Evolutionary conservation across 2,329 filamentous ascomycete species (phyloP).

Genomic region (Penicillium sp.): DNA sequence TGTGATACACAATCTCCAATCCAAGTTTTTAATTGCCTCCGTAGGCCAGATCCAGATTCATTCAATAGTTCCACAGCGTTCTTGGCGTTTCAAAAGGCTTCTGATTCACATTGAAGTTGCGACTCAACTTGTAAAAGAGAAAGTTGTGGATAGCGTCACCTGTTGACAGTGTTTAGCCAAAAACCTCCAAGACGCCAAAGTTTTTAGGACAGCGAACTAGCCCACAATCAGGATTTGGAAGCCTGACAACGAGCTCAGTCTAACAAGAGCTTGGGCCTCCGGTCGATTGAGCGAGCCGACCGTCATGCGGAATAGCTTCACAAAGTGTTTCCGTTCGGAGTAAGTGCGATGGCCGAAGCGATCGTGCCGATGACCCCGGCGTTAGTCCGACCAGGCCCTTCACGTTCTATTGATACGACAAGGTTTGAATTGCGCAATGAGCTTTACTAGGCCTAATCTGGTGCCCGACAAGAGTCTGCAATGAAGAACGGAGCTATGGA

Average conservation of each 20-base stretch:
- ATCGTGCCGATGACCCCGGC: conserved; percentile 13
- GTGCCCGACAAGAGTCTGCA: conserved; percentile 8
- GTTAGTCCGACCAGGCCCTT: conserved; percentile 6
- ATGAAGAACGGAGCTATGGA: neutral
- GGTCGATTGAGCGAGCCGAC: neutral
- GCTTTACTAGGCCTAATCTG: conserved; percentile 7
- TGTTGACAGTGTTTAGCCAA: no score
- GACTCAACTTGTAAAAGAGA: neutral
- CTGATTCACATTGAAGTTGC: neutral
- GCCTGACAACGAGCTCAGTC: neutral
- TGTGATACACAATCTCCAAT: neutral
- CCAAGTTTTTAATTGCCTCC: no score
- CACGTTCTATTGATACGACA: neutral
- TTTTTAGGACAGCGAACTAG: neutral
- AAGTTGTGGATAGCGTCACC: neutral
- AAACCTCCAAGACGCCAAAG: neutral
- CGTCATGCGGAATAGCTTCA: neutral
- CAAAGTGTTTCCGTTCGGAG: neutral
- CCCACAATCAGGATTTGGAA: neutral
- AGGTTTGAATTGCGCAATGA: neutral
- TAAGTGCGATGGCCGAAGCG: conserved; percentile 7
- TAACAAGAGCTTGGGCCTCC: neutral
- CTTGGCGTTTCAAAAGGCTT: no score
- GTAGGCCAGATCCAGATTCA: no score
- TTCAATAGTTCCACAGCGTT: no score